Evolutionary conservation across 768 basidiomycete genomes (phyloP).

Genomic region (Dictyophora rubrovolvata): DNA sequence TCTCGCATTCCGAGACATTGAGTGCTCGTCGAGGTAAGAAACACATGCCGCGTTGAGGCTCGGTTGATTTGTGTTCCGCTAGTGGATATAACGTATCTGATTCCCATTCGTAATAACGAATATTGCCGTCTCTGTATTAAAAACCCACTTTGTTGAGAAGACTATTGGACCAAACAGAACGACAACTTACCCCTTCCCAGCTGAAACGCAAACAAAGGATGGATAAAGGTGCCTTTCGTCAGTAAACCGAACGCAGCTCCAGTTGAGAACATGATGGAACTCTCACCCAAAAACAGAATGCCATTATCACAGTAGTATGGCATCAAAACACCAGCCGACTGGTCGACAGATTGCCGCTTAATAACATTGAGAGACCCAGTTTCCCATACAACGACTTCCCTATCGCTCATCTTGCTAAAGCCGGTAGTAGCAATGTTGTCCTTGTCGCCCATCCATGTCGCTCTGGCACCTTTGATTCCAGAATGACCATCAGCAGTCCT

Average conservation of each 20-base stretch:
- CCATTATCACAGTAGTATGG: slow-evolving; percentile 97
- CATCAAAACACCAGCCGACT: slow-evolving; percentile 90
- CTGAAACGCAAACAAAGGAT: slow-evolving; percentile 24
- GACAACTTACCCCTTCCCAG: slow-evolving; percentile 71
- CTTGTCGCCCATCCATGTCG: slow-evolving; percentile 82
- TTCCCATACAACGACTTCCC: slow-evolving; percentile 89
- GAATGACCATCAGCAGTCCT: slow-evolving; percentile 77
- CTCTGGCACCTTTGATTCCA: slow-evolving; percentile 87
- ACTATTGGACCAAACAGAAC: background rate
- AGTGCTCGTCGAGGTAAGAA: slow-evolving; percentile 91
- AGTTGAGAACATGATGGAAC: too few relatives aligned
- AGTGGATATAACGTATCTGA: slow-evolving; percentile 67
- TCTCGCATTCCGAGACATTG: slow-evolving; percentile 86
- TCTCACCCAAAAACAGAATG: slow-evolving; percentile 69
- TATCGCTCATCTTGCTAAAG: slow-evolving; percentile 93
- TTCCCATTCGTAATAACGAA: slow-evolving; percentile 96
- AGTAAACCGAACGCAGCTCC: background rate
- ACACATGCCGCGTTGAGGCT: slow-evolving; percentile 95
- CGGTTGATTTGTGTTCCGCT: slow-evolving; percentile 77
- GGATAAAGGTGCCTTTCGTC: background rate
- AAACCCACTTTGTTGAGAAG: background rate
- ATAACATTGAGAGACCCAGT: slow-evolving; percentile 61
- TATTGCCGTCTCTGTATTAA: slow-evolving; percentile 74
- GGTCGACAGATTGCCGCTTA: slow-evolving; percentile 75
- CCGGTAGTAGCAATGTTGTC: slow-evolving; percentile 92